Percentiles rank a stretch among this genome's conserved stretches.
phyloP scores from a whole-genome alignment of 345 rosid species.

The Ricinus communis region DNA sequence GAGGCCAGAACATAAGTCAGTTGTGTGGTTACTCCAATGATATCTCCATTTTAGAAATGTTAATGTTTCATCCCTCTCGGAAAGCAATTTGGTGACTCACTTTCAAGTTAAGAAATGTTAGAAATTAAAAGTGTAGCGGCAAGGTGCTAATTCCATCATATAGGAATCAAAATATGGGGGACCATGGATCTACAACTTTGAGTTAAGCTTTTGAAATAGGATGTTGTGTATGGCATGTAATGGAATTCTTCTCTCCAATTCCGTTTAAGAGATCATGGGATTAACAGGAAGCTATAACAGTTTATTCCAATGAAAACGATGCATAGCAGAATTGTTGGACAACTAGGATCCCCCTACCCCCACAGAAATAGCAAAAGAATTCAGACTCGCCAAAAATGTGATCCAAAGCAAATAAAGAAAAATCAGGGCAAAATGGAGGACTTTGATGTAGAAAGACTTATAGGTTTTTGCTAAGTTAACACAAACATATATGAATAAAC shows the following conservation, averaged over 20 bases:
- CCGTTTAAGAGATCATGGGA: not conserved
- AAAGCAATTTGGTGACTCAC: not conserved
- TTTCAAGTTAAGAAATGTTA: not conserved
- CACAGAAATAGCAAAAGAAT: not conserved
- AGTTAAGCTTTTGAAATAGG: not conserved
- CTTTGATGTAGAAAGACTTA: not conserved
- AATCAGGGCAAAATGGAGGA: not conserved
- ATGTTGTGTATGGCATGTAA: not conserved
- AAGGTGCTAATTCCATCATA: not conserved
- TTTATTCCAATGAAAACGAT: not conserved
- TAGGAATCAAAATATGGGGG: not conserved
- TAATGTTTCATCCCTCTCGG: not conserved
- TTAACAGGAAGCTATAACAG: conserved; percentile 1
- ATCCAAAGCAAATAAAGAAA: not conserved
- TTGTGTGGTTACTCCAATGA: not conserved
- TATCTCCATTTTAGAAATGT: not conserved
- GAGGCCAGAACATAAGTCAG: not conserved
- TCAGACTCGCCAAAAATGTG: not conserved
- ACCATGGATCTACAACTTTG: not conserved
- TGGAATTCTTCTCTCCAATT: not conserved
- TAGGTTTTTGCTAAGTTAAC: not conserved
- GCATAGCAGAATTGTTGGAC: not conserved
- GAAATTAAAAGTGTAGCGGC: not conserved
- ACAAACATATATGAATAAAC: not conserved
- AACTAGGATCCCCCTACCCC: not conserved